Evolutionary conservation across 495 filamentous ascomycete genomes (phyloP), one percentile per base, ranked within the genome.

Genomic region (Ascobolus immersus): DNA sequence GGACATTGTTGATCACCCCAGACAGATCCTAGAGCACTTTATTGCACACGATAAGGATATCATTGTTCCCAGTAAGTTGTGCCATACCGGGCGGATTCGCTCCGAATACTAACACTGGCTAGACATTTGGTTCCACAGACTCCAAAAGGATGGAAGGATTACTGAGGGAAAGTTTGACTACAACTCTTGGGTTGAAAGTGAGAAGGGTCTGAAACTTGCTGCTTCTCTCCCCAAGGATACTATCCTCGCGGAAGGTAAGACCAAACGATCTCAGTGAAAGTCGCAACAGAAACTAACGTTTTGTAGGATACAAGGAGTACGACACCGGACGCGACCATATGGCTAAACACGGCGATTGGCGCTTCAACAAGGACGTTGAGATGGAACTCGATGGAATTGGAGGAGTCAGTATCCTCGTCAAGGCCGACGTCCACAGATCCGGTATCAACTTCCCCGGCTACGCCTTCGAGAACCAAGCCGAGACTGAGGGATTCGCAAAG

Each of bases 111-210:
- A 33, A n/a, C 9, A 17, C 10, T 3, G 32, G 7, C 14, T 48
- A 92, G 82, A 96, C 53, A 70, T 96, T 39, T 96, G 86, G 86
- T 96, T 94, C 59, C 86, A 96, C 49, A 69, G 84, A 12, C 93
- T n/a, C n/a, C n/a, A 92, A 51, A 57, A 70, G 42, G 64, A 82
- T 51, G 69, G 64, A 36, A 56, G 55, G 28, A 89, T 94, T 48
- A 80, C 93, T 47, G 89, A 96, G 54, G 89, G 86, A 39, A 67
- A 76, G 65, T 94, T 79, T 45, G 86, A 96, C 52, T 96, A 94
- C 57, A 96, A 96, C 56, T 96, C 86, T 0, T 96, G 86, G 86
- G 70, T 90, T 44, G 86, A 96, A 58, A 89, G 86, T 12, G 69
- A 75, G 27, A 72, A 80, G 50, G 82, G 60, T 34, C 67, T 71